Evolutionary conservation across 192 early-diverging fungal species (phyloP).

Genomic region (Chytriomyces sp.): DNA sequence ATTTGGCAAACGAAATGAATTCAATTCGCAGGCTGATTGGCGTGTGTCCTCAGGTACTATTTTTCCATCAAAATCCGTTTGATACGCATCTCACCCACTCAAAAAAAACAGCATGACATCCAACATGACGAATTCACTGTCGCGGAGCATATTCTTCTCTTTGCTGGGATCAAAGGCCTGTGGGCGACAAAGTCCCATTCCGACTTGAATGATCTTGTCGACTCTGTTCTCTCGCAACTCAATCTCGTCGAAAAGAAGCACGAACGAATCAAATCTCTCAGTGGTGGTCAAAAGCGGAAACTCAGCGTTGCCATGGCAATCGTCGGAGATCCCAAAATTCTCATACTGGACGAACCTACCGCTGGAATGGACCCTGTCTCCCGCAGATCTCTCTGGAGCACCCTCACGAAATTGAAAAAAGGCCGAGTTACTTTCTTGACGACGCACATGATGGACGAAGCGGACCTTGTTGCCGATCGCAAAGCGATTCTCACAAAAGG

Average conservation of each 20-base stretch:
- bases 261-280: constrained; percentile 13
- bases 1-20: constrained; percentile 56
- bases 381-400: constrained; percentile 65
- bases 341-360: constrained; percentile 67
- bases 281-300: constrained; percentile 69
- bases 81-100: too few species aligned
- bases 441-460: constrained; percentile 53
- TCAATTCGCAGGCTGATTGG: constrained; percentile 68
- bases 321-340: constrained; percentile 63
- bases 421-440: constrained; percentile 56
- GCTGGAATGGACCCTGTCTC: constrained; percentile 71
- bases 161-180: constrained; percentile 69
- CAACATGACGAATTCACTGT: constrained; percentile 70
- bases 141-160: constrained; percentile 63
- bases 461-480: constrained; percentile 62
- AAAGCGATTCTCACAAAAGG: constrained; percentile 74
- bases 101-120: constrained; percentile 68
- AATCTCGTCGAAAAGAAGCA: constrained; percentile 39
- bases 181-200: constrained; percentile 44
- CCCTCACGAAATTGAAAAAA: constrained; percentile 60
- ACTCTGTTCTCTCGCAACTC: constrained; percentile 40
- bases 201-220: constrained; percentile 53
- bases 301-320: constrained; percentile 71
- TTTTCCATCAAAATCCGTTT: constrained; percentile 10
- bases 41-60: constrained; percentile 67